phyloP scores from a whole-genome alignment of 495 filamentous ascomycete species.

The Penicillium riverlandense region DNA sequence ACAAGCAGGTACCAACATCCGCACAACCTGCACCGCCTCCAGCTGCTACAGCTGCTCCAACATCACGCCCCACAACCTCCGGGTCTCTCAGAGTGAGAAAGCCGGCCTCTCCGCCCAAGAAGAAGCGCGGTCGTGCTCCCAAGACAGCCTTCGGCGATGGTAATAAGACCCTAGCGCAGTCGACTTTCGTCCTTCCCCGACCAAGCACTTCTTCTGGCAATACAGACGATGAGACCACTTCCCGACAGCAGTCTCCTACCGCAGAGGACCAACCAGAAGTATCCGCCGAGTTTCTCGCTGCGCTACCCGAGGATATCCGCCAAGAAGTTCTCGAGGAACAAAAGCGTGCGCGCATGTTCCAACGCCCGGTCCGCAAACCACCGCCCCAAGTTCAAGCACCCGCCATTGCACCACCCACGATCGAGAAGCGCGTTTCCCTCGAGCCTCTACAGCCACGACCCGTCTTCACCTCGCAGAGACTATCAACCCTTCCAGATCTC shows the following conservation, averaged over 20 bases:
- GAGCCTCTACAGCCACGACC: constrained; percentile 48
- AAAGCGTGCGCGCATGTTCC: constrained; percentile 46
- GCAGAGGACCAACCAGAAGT: constrained; percentile 34
- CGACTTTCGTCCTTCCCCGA: constrained; percentile 50
- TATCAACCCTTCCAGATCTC: constrained; percentile 50
- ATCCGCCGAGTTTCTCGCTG: constrained; percentile 68
- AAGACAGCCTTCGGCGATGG: constrained; percentile 24
- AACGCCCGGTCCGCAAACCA: constrained; percentile 19
- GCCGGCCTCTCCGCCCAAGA: constrained; percentile 50
- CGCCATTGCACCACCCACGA: not conserved
- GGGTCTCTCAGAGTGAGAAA: constrained; percentile 34
- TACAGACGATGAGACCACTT: constrained; percentile 1
- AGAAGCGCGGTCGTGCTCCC: constrained; percentile 42
- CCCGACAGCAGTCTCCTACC: constrained; percentile 13
- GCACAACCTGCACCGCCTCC: not conserved
- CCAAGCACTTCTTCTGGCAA: constrained; percentile 8
- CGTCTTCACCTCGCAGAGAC: constrained; percentile 56
- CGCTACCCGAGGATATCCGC: constrained; percentile 74
- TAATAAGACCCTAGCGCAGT: constrained; percentile 51
- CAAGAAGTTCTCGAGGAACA: constrained; percentile 70
- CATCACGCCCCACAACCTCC: constrained; percentile 42
- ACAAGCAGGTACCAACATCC: constrained; percentile 26
- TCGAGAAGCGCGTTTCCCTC: constrained; percentile 37
- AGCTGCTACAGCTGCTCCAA: constrained; percentile 24
- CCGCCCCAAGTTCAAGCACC: constrained; percentile 10